Evolutionary conservation across 2,329 filamentous ascomycete genomes (phyloP), one percentile per base, ranked within the genome.

Genomic region (Fulvia fulva): DNA sequence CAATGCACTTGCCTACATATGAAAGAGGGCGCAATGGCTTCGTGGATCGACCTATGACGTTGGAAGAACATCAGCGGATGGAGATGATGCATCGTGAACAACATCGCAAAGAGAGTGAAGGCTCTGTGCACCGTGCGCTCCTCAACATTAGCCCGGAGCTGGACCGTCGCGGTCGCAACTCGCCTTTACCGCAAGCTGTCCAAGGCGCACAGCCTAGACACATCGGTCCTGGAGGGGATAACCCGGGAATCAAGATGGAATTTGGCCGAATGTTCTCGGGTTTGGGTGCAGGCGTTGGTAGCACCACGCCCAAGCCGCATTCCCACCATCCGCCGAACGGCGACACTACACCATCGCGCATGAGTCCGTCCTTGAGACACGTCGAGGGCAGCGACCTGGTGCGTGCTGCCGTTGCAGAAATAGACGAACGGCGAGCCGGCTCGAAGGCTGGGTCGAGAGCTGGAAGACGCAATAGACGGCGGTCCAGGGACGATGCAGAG

Each of bases 231-330:
- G 85, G 86, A 14, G 89, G 87, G 16, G 91, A 96, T 72, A 69
- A 71, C 51, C 89, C 91, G 11, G 89, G 89, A 45, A 96, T 97
- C 70, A 96, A 97, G 79, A 95, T 87, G 71, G 93, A 97, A 72
- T 92, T 97, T 71, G 92, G 92, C 26, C 87, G 91, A 62, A 96
- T 97, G 81, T 97, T 96, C 75, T 91, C 90, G 19, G 93, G 93
- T n/a, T 91, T 97, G 65, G 92, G 86, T 16, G 87, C 84, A 71
- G 86, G 86, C 34, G 79, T 87, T 19, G 83, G 84, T 28, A 80
- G 80, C 62, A 75, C 76, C 26, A 80, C 73, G n/a, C 73, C 79
- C 21, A 76, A 76, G 32, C 68, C 70, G 45, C 47, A 50, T 3
- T 21, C 47, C 7, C 74, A 75, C 14, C 75, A 78, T 32, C 75